Conservation (phyloP, 2,329 filamentous ascomycete species). For the Aspergillus oerlinghausenensis region DNA sequence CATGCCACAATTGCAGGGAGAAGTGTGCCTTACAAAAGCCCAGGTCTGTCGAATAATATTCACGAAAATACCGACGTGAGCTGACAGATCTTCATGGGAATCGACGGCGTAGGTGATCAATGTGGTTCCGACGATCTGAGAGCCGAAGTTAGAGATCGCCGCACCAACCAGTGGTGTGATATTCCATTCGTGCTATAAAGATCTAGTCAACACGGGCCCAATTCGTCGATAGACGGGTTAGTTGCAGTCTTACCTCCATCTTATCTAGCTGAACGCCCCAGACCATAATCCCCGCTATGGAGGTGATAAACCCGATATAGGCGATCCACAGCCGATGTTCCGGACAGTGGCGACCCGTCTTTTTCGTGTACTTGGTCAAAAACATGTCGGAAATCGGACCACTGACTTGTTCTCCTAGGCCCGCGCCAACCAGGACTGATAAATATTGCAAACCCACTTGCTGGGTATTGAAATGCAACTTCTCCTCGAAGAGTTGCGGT, state of each 20-base stretch:
- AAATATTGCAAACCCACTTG: constrained; percentile 58
- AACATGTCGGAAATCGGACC: constrained; percentile 53
- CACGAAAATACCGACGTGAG: not conserved
- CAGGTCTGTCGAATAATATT: constrained; percentile 1
- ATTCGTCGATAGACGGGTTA: too few species aligned
- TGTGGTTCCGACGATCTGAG: constrained; percentile 60
- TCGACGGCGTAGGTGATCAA: constrained; percentile 47
- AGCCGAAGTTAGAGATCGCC: constrained; percentile 51
- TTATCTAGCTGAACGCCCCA: constrained; percentile 21
- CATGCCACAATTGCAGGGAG: too few species aligned
- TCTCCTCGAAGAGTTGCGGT: constrained; percentile 53
- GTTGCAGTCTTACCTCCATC: too few species aligned
- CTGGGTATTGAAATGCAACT: constrained; percentile 55
- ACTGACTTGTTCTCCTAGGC: constrained; percentile 57
- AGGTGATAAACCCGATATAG: constrained; percentile 50
- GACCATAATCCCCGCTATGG: constrained; percentile 52
- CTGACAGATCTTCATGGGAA: constrained; percentile 17
- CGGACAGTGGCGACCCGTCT: constrained; percentile 26
- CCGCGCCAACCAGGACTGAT: constrained; percentile 53
- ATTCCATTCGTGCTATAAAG: constrained; percentile 41
- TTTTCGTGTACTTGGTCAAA: constrained; percentile 40
- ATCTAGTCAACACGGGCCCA: too few species aligned
- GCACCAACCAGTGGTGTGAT: constrained; percentile 54
- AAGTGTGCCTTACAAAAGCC: not conserved
- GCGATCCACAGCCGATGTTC: constrained; percentile 56